Evolutionary conservation across 768 basidiomycete genomes (phyloP).

Genomic region (Amanita rimosa): DNA sequence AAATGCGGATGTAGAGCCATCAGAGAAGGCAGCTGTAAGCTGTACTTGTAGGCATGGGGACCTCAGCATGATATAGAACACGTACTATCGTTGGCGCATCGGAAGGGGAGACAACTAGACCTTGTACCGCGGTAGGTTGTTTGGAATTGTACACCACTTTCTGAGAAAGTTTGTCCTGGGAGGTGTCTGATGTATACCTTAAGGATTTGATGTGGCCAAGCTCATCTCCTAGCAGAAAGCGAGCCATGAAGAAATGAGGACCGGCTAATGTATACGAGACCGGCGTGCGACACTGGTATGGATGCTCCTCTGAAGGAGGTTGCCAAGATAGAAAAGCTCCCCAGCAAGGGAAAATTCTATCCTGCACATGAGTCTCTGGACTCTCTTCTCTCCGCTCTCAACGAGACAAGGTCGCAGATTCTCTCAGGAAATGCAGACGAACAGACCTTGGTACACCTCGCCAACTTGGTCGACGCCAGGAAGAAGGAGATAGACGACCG

Average conservation of each 20-base stretch:
- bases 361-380: constrained; percentile 54
- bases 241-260: constrained; percentile 36
- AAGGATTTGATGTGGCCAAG: constrained; percentile 65
- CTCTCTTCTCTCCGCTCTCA: constrained; percentile 45
- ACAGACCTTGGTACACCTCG: constrained; percentile 37
- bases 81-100: constrained; percentile 27
- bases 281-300: constrained; percentile 29
- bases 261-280: not conserved
- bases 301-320: constrained; percentile 71
- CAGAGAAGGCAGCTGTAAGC: constrained; percentile 54
- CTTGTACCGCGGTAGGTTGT: constrained; percentile 20
- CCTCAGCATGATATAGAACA: constrained; percentile 8
- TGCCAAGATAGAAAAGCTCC: constrained; percentile 60
- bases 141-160: not conserved
- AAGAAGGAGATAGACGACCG: constrained; percentile 84
- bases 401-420: constrained; percentile 42
- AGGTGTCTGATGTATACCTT: constrained; percentile 22
- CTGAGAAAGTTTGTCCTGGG: constrained; percentile 15
- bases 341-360: constrained; percentile 38
- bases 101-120: constrained; percentile 17
- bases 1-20: constrained; percentile 42
- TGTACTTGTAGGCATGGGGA: constrained; percentile 31
- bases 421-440: constrained; percentile 36
- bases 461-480: constrained; percentile 48
- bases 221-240: constrained; percentile 69